Conservation (phyloP, 2,329 filamentous ascomycete species). For the Endocalyx cinctus region DNA sequence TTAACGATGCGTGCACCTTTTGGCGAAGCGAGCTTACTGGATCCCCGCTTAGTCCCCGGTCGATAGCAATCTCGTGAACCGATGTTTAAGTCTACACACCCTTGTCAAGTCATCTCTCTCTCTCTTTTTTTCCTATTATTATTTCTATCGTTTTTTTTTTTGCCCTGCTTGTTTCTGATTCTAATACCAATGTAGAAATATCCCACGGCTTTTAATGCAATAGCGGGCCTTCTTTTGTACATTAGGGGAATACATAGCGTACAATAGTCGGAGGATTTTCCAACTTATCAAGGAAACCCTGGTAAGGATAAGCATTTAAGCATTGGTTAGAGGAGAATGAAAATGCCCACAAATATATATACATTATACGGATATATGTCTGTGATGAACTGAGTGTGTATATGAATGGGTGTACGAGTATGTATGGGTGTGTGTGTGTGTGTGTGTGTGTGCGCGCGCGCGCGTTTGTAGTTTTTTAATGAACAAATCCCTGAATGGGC, state of each 20-base stretch:
- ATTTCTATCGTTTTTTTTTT: constrained; percentile 6
- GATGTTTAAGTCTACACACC: constrained; percentile 30
- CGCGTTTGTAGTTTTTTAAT: no score
- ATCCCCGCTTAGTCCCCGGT: constrained; percentile 29
- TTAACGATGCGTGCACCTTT: no score
- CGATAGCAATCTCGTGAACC: constrained; percentile 43
- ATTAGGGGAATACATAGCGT: no score
- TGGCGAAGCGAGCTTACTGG: constrained; percentile 37
- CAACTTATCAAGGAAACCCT: constrained; percentile 38
- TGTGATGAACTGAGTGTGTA: no score
- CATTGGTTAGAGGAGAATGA: constrained; percentile 26
- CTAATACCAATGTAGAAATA: constrained; percentile 33
- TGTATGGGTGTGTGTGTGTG: no score
- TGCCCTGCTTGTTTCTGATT: not conserved
- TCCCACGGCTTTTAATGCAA: constrained; percentile 44
- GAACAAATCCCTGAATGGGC: no score
- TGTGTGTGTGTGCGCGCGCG: no score
- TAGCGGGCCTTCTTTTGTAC: constrained; percentile 41
- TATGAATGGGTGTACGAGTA: no score
- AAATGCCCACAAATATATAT: no score
- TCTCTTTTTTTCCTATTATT: not conserved
- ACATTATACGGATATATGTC: no score
- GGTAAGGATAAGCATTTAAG: constrained; percentile 28
- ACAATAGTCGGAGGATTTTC: constrained; percentile 42
- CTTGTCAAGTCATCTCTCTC: constrained; percentile 33